Conservation (phyloP, 768 basidiomycete genomes). For the Rubroboletus satanas region DNA sequence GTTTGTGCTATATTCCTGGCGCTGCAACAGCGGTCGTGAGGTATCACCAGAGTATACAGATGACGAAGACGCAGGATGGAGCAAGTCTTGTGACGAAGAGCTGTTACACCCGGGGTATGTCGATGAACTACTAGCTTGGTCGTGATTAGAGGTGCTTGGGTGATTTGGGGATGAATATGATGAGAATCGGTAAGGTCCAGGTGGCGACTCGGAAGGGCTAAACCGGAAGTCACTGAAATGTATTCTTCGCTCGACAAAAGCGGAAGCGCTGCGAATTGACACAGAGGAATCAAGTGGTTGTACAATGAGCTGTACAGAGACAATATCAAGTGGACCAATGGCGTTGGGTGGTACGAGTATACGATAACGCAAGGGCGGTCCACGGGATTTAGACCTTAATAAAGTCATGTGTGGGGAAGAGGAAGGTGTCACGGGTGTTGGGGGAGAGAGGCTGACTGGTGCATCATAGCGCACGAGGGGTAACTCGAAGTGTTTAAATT, state of each 20-base stretch:
- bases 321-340: conserved; percentile 69
- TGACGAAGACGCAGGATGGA: conserved; percentile 13
- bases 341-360: conserved; percentile 53
- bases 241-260: conserved; percentile 71
- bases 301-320: conserved; percentile 61
- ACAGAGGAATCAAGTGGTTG: conserved; percentile 56
- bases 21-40: conserved; percentile 24
- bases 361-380: conserved; percentile 57
- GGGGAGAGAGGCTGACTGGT: conserved; percentile 39
- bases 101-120: conserved; percentile 1
- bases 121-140: conserved; percentile 17
- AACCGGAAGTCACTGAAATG: conserved; percentile 44
- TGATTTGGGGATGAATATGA: conserved; percentile 19
- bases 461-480: conserved; percentile 68
- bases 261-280: conserved; percentile 57
- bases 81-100: conserved; percentile 24
- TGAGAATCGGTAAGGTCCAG: conserved; percentile 16
- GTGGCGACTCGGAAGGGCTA: conserved; percentile 21
- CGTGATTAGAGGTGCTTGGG: conserved; percentile 29
- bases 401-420: conserved; percentile 38
- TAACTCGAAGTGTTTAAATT: conserved; percentile 68
- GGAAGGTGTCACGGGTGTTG: conserved; percentile 34
- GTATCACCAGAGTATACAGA: conserved; percentile 27
- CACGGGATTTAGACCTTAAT: conserved; percentile 51
- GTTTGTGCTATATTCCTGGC: conserved; percentile 12